Conservation (phyloP, 2,329 filamentous ascomycete genomes). For the Rosellinia necatrix region DNA sequence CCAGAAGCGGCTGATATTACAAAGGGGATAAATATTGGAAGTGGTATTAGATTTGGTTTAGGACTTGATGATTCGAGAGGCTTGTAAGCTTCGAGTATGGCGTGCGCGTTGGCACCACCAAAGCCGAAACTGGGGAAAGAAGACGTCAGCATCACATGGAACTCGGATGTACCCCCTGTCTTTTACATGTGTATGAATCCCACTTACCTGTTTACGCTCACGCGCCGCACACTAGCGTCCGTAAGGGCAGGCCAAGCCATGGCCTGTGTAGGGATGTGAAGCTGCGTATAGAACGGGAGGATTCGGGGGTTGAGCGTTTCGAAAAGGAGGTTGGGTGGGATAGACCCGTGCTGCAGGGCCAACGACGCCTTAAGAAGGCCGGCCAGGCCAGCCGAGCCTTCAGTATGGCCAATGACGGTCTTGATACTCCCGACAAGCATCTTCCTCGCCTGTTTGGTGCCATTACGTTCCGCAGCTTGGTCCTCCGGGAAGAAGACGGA, state of each 20-base stretch:
- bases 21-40: too few species aligned
- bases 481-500: slow-evolving; percentile 12
- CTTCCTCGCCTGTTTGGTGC: not conserved
- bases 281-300: too few species aligned
- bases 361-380: slow-evolving; percentile 1
- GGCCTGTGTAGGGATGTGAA: too few species aligned
- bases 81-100: slow-evolving; percentile 1
- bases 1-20: too few species aligned
- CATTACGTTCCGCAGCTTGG: not conserved
- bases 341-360: not conserved
- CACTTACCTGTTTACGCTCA: not conserved
- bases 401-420: slow-evolving; percentile 31
- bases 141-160: too few species aligned
- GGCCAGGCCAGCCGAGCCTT: slow-evolving; percentile 1
- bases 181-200: too few species aligned
- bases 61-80: too few species aligned
- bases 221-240: not conserved
- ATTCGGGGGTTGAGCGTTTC: too few species aligned
- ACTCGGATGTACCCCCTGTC: too few species aligned
- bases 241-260: too few species aligned
- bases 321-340: slow-evolving; percentile 16
- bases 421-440: slow-evolving; percentile 34
- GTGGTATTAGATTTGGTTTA: too few species aligned
- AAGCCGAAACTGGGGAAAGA: not conserved
- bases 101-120: not conserved